A percentile compares a stretch with the other conserved stretches of the same genome.
These are phyloP conservation scores for Phanerochaete sordida DNA, from an alignment of 768 basidiomycete species.

Conservation along the genomic window DNA sequence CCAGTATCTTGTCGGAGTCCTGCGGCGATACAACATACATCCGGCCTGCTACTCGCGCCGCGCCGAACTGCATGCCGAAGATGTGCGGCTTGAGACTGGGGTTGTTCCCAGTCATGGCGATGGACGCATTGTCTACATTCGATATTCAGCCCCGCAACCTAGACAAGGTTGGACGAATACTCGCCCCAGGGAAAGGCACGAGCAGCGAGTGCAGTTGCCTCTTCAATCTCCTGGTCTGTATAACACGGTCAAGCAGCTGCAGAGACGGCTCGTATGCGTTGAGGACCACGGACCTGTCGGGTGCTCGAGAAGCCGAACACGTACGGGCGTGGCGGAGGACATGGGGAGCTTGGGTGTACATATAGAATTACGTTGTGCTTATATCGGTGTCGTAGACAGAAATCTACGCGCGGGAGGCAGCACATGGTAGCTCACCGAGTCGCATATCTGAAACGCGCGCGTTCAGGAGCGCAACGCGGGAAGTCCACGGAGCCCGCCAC, in stretches of 20 bases:
- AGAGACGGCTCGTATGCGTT: background rate
- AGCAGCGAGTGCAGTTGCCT: background rate
- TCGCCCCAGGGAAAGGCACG: background rate
- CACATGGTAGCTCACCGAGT: background rate
- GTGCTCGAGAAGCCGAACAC: background rate
- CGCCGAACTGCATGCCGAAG: background rate
- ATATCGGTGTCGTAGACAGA: too few relatives aligned
- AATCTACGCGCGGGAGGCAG: background rate
- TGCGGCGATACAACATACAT: background rate
- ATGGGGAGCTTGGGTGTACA: background rate
- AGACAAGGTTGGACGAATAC: background rate
- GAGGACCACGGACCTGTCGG: background rate
- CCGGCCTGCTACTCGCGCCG: background rate
- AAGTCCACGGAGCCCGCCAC: too few relatives aligned
- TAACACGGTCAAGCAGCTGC: background rate
- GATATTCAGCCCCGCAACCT: background rate
- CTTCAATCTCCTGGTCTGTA: background rate
- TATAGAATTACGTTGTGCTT: too few relatives aligned
- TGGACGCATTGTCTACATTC: background rate
- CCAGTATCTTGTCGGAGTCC: background rate
- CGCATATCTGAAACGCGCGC: background rate
- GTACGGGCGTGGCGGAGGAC: background rate
- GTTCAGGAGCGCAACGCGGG: too few relatives aligned
- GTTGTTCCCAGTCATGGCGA: background rate
- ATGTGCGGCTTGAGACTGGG: background rate